These are phyloP conservation scores for Dioszegia crocea DNA, from an alignment of 768 basidiomycete genomes.

Conservation along the genomic window DNA sequence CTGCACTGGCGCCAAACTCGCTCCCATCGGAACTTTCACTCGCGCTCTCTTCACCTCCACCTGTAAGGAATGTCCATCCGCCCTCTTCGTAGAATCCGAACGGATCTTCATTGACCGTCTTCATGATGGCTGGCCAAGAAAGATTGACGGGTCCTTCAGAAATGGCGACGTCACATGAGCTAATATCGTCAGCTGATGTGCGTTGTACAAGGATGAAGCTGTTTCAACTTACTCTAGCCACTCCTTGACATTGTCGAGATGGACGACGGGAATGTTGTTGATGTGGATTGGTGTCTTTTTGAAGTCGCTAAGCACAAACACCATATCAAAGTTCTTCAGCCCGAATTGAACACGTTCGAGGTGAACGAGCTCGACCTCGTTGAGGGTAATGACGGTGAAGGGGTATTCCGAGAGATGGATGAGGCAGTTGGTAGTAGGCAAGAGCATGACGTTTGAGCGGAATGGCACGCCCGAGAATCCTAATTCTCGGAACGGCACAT, in stretches of 20 bases:
- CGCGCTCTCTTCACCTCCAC: slow-evolving; percentile 60
- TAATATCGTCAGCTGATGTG: slow-evolving; percentile 50
- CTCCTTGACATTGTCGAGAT: slow-evolving; percentile 95
- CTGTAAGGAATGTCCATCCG: slow-evolving; percentile 90
- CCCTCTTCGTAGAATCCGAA: slow-evolving; percentile 91
- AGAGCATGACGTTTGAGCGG: slow-evolving; percentile 87
- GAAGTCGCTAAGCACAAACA: slow-evolving; percentile 96
- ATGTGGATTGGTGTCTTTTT: slow-evolving; percentile 86
- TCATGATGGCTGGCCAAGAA: slow-evolving; percentile 98
- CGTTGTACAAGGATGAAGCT: too few species aligned
- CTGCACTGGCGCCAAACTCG: slow-evolving; percentile 51
- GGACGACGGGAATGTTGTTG: slow-evolving; percentile 85
- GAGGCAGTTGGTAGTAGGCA: slow-evolving; percentile 94
- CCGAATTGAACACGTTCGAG: slow-evolving; percentile 95
- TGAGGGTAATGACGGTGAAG: slow-evolving; percentile 88
- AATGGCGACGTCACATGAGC: slow-evolving; percentile 94
- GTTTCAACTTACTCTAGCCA: slow-evolving; percentile 84
- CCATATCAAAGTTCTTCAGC: slow-evolving; percentile 92
- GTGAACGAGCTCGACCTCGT: slow-evolving; percentile 94
- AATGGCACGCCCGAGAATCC: slow-evolving; percentile 96
- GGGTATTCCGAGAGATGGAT: slow-evolving; percentile 93
- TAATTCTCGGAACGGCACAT: slow-evolving; percentile 94
- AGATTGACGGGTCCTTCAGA: slow-evolving; percentile 94
- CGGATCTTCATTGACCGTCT: slow-evolving; percentile 93
- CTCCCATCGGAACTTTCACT: slow-evolving; percentile 39